Base-by-base conservation (phyloP, 768 basidiomycete species). In the Pleurotus giganteus region DNA sequence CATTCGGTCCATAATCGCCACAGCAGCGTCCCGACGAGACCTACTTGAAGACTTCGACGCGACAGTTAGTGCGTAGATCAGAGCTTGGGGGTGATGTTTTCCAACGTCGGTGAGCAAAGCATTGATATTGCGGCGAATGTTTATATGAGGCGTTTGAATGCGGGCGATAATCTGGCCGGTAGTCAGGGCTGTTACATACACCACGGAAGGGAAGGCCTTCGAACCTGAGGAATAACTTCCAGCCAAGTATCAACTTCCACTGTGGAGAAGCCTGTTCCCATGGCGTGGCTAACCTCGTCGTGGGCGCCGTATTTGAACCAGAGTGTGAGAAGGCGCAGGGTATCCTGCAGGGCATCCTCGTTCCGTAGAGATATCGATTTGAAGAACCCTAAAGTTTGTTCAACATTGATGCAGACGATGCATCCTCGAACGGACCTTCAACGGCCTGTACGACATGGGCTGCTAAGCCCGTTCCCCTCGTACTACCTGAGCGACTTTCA, bases 291-390 rank as follows among this genome's bases (percentile, higher is more conserved):
- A 61, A 99, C 94, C 55, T 92, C 88, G 45, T 89, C 85, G 57
- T 95, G 86, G 27, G 86, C 85, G 9, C 96, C 97, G 66, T 88
- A 98, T 64, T 96, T 96, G 80, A 99, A 99, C 97, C 97, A 99
- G 2, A 99, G 74, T 0, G 97, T 98, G 31, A 99, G 74, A 6
- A 98, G 75, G 15, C 97, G 84, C 12, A 99, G 78, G 0, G 91
- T 97, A 60, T 99, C 97, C 66, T 99, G 97, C 7, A 99, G 74
- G 1, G 95, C 89, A 63, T 95, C 93, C 60, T 90, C 87, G 58
- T 89, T 91, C 13, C 89, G 86, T 45, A 98, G 76, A 29, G 91
- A 82, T 58, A 99, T 96, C 0, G 97, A 98, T 5, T 88, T 87
- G 82, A 98, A 95, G 78, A 99, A 97, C 4, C 91, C 91, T 91